Percentiles rank a stretch among this genome's conserved stretches.
Conservation (phyloP, 2,329 filamentous ascomycete genomes). For the Madurella mycetomatis region DNA sequence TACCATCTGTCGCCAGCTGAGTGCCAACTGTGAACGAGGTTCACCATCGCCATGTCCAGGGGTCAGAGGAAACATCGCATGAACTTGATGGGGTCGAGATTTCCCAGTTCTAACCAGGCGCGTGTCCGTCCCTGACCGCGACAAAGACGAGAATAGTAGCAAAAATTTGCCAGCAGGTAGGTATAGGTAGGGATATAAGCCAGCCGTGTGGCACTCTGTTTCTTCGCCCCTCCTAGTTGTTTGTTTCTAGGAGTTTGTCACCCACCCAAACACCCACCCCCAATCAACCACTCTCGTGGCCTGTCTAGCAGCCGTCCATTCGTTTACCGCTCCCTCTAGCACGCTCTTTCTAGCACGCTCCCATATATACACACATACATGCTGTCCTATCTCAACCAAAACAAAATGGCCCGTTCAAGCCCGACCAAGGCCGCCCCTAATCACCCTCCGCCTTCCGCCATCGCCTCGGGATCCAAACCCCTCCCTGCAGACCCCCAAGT, state of each 20-base stretch:
- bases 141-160: background rate
- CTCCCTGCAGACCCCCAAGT: constrained; percentile 10
- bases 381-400: background rate
- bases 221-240: background rate
- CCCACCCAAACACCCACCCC: too few relatives aligned
- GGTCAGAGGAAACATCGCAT: constrained; percentile 9
- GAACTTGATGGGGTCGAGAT: constrained; percentile 11
- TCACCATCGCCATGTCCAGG: background rate
- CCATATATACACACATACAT: background rate
- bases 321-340: background rate
- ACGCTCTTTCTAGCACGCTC: background rate
- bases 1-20: background rate
- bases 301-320: too few relatives aligned
- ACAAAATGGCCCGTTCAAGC: constrained; percentile 3
- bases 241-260: too few relatives aligned
- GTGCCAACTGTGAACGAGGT: constrained; percentile 1
- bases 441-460: background rate
- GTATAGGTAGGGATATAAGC: background rate
- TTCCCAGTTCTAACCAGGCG: background rate
- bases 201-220: background rate
- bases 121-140: background rate
- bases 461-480: constrained; percentile 5
- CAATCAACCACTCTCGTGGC: too few relatives aligned
- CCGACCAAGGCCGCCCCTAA: background rate
- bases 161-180: background rate